Conservation (phyloP, 768 basidiomycete genomes). For the Strobilomyces confusus region DNA sequence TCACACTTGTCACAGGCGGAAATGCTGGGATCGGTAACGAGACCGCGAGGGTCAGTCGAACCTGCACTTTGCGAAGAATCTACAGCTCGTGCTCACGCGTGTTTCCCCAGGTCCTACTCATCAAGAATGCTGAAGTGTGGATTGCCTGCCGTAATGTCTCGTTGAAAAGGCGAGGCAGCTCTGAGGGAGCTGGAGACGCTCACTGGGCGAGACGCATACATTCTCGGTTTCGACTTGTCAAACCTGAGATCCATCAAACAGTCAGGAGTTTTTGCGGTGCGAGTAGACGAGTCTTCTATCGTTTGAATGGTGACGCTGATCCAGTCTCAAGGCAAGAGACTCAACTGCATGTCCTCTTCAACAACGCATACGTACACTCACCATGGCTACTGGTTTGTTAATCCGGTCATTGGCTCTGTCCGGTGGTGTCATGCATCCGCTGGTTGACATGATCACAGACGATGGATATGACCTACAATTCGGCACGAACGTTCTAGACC, state of each 20-base stretch:
- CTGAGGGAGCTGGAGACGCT: conserved; percentile 37
- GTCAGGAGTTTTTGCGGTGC: conserved; percentile 29
- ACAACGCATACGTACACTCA: conserved; percentile 3
- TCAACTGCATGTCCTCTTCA: conserved; percentile 10
- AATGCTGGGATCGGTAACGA: conserved; percentile 11
- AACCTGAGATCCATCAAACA: conserved; percentile 30
- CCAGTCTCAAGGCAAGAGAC: conserved; percentile 5
- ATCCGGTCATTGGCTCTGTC: background rate
- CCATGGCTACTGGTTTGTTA: background rate
- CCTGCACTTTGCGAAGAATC: no score
- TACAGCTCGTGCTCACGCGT: background rate
- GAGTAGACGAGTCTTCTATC: conserved; percentile 13
- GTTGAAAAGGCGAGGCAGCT: conserved; percentile 37
- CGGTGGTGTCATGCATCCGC: conserved; percentile 2
- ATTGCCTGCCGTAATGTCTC: conserved; percentile 39
- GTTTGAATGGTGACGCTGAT: conserved; percentile 23
- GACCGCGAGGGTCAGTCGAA: conserved; percentile 6
- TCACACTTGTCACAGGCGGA: conserved; percentile 8
- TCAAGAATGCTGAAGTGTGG: conserved; percentile 37
- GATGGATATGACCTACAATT: conserved; percentile 11
- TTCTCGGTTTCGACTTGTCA: conserved; percentile 32
- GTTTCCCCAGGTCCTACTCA: conserved; percentile 5
- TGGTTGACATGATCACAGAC: conserved; percentile 1
- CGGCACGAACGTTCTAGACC: conserved; percentile 9
- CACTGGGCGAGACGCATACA: conserved; percentile 29